These are phyloP conservation scores for Priceomyces fermenticarens DNA, from an alignment of 805 yeast genomes.

Conservation along the genomic window DNA sequence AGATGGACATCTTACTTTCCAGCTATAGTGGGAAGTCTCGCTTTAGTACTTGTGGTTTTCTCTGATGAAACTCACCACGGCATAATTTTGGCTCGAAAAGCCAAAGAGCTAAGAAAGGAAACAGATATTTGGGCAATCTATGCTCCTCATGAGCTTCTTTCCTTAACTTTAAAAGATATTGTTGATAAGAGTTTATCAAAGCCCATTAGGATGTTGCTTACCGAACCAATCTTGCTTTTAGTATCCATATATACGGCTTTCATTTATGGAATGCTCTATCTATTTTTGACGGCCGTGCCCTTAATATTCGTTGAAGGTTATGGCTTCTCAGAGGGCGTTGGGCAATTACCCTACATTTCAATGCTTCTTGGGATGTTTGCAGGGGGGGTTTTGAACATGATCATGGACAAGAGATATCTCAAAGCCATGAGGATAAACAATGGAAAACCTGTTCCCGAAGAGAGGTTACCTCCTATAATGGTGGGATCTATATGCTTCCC, in stretches of 20 bases:
- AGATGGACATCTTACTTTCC: conserved; percentile 55
- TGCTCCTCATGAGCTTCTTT: conserved; percentile 37
- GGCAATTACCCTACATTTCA: conserved; percentile 77
- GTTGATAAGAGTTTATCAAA: conserved; percentile 32
- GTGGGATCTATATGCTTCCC: conserved; percentile 66
- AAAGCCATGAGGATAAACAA: conserved; percentile 17
- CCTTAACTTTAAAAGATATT: conserved; percentile 29
- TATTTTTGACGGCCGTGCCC: conserved; percentile 44
- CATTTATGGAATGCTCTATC: conserved; percentile 47
- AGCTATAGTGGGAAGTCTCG: conserved; percentile 35
- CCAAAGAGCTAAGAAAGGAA: conserved; percentile 34
- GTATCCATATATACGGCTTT: conserved; percentile 47
- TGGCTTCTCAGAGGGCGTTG: conserved; percentile 56
- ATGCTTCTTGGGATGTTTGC: conserved; percentile 64
- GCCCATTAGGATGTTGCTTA: conserved; percentile 37
- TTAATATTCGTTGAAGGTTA: conserved; percentile 54
- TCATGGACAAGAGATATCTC: conserved; percentile 53
- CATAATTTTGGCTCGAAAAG: conserved; percentile 27
- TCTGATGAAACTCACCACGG: conserved; percentile 42
- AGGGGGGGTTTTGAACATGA: conserved; percentile 54
- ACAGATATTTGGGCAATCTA: conserved; percentile 39
- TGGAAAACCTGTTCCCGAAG: conserved; percentile 66
- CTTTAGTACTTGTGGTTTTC: conserved; percentile 31
- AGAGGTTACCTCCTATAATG: conserved; percentile 75
- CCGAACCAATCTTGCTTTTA: conserved; percentile 41